A percentile compares a stretch with the other conserved stretches of the same genome.
phyloP scores from a whole-genome alignment of 2,329 filamentous ascomycete genomes.

The Colletotrichum sp. region DNA sequence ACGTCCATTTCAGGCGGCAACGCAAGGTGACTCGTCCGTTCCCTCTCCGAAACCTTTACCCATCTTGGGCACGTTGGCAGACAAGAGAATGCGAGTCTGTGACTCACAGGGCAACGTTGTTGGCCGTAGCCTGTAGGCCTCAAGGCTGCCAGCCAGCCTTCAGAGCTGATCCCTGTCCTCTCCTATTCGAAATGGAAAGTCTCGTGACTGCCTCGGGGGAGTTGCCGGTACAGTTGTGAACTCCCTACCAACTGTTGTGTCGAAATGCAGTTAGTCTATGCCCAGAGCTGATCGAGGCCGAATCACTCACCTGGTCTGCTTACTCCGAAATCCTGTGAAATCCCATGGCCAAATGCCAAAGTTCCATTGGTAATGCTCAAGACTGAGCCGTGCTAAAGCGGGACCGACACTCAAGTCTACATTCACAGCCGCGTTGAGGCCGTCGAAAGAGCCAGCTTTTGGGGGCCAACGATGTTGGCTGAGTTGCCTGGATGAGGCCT shows the following conservation, averaged over 20 bases:
- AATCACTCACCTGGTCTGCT: neutral
- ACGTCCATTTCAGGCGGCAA: conserved; percentile 3
- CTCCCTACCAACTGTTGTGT: neutral
- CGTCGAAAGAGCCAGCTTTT: neutral
- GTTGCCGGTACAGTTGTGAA: neutral
- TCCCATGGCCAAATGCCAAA: neutral
- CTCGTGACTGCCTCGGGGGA: neutral
- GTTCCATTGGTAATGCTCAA: neutral
- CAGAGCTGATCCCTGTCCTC: neutral
- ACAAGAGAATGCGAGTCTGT: neutral
- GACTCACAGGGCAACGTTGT: conserved; percentile 2
- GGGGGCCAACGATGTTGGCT: neutral
- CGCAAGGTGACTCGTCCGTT: neutral
- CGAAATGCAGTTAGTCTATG: neutral
- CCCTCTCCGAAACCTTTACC: neutral
- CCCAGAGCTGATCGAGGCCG: neutral
- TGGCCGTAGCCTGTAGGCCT: neutral
- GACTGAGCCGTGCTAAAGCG: neutral
- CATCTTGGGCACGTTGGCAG: neutral
- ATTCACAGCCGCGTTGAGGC: conserved; percentile 10
- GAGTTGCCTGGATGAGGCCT: neutral
- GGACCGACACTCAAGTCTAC: neutral
- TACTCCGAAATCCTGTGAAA: neutral
- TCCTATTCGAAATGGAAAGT: neutral
- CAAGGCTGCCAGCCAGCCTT: neutral